Evolutionary conservation across 2,329 filamentous ascomycete genomes (phyloP), one percentile per base, ranked within the genome.

Genomic region (Microdochium bolleyi): DNA sequence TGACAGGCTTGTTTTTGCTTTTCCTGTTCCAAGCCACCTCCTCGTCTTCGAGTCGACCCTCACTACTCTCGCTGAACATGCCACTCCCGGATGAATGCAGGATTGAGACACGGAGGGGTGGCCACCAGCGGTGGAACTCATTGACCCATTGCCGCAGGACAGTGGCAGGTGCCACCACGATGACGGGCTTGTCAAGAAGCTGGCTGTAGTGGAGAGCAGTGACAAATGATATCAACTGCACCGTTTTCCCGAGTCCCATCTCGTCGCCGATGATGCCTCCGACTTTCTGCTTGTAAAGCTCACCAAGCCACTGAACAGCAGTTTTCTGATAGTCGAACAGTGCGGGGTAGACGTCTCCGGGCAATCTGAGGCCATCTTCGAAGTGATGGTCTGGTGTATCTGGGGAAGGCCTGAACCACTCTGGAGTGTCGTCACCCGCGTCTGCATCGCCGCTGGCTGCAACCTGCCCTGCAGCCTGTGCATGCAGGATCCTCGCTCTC

Each of bases 111-210:
- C 95, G 83, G 30, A 99, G 75, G n/a, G 94, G 87, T n/a, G 94
- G 94, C 95, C 95, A 99, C 95, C 95, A 99, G 13, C 87, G 84
- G 70, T 99, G 95, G 61, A 99, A 97, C 64, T 99, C 94, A 58
- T 95, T 95, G 13, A 96, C 94, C 94, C 94, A 99, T 67, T 99
- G 94, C 56, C 90, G 88, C 73, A 99, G 85, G 24, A 99, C 87
- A 0, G 94, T 99, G 3, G 92, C 92, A 2, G 94, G 94, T 50
- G 91, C 92, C 3, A 99, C 91, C 8, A 99, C 82, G 55, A 99
- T 89, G 46, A 95, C 84, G 0, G 94, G 94, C 55, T 89, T 89
- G 22, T 80, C 82, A 22, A 97, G 79, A 62, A 85, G 88, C 60
- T 87, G 88, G 70, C 91, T 97, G 69, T 96, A 92, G 66, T 99